Evolutionary conservation across 306 rosid genomes (phyloP).

Genomic region (Fagus sylvatica): DNA sequence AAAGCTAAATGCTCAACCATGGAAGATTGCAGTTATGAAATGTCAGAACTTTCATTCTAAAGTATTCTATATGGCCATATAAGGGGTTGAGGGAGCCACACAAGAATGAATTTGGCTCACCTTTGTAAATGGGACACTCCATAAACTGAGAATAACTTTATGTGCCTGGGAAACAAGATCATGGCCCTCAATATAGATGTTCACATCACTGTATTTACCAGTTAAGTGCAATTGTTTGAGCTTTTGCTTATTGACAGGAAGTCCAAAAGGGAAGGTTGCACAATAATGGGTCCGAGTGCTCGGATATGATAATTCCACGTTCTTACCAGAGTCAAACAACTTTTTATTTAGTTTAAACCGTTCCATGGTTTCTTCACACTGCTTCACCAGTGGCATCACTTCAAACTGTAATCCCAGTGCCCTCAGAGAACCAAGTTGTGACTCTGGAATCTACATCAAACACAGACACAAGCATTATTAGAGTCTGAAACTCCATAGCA

Average conservation of each 20-base stretch:
- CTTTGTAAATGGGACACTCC: constrained; percentile 93
- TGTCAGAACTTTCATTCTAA: constrained; percentile 1
- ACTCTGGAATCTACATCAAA: constrained; percentile 58
- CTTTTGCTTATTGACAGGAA: constrained; percentile 53
- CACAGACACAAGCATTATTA: constrained; percentile 29
- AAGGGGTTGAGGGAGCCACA: constrained; percentile 1
- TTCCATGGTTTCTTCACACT: constrained; percentile 70
- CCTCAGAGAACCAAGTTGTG: constrained; percentile 69
- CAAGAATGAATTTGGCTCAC: constrained; percentile 40
- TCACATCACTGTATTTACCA: constrained; percentile 71
- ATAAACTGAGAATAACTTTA: constrained; percentile 80
- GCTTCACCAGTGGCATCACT: constrained; percentile 71
- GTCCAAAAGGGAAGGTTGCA: constrained; percentile 61
- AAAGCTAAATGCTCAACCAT: not conserved
- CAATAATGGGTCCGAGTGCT: constrained; percentile 53
- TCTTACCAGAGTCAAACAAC: constrained; percentile 49
- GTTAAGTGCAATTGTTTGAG: constrained; percentile 59
- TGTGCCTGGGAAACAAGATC: constrained; percentile 68
- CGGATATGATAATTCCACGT: constrained; percentile 64
- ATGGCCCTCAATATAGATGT: constrained; percentile 57
- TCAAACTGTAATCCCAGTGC: constrained; percentile 71
- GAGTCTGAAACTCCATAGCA: not conserved
- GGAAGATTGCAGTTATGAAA: not conserved
- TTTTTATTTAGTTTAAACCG: constrained; percentile 54
- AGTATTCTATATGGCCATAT: not conserved